A percentile compares a stretch with the other conserved stretches of the same genome.
Evolutionary conservation across 208 protist species (phyloP).

Genomic region (Zelonia costaricensis): DNA sequence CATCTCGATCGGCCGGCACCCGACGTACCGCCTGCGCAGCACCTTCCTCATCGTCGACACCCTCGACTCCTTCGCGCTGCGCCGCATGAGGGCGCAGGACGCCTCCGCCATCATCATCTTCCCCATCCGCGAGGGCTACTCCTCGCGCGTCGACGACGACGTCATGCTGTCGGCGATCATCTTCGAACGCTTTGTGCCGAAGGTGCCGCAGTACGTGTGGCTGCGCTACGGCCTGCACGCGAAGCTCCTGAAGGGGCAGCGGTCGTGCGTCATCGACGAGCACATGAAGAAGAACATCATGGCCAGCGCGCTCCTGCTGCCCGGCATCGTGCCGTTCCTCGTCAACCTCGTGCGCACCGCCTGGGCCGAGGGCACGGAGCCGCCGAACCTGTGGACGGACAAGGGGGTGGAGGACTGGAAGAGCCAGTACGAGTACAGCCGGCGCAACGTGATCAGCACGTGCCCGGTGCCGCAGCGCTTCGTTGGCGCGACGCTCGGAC

Average conservation of each 20-base stretch:
- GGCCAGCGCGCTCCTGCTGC: conserved; percentile 75
- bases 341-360: conserved; percentile 84
- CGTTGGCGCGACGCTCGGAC: conserved; percentile 37
- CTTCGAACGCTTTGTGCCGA: conserved; percentile 71
- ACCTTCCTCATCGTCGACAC: conserved; percentile 69
- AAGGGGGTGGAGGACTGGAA: conserved; percentile 73
- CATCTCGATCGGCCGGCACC: conserved; percentile 65
- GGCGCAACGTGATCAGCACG: conserved; percentile 71
- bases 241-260: conserved; percentile 62
- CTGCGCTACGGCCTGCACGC: conserved; percentile 80
- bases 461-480: conserved; percentile 66
- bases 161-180: conserved; percentile 83
- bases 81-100: conserved; percentile 66
- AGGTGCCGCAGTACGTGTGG: conserved; percentile 81
- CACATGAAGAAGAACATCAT: conserved; percentile 87
- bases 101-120: conserved; percentile 76
- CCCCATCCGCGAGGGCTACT: conserved; percentile 67
- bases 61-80: conserved; percentile 57
- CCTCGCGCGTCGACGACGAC: conserved; percentile 78
- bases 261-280: conserved; percentile 71
- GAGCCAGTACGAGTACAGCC: conserved; percentile 78
- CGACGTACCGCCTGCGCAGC: conserved; percentile 77
- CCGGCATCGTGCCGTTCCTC: conserved; percentile 82
- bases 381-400: conserved; percentile 51
- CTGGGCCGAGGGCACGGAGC: conserved; percentile 50